These are phyloP conservation scores for Arabidopsis suecica DNA, from an alignment of 345 rosid species.

Conservation along the genomic window DNA sequence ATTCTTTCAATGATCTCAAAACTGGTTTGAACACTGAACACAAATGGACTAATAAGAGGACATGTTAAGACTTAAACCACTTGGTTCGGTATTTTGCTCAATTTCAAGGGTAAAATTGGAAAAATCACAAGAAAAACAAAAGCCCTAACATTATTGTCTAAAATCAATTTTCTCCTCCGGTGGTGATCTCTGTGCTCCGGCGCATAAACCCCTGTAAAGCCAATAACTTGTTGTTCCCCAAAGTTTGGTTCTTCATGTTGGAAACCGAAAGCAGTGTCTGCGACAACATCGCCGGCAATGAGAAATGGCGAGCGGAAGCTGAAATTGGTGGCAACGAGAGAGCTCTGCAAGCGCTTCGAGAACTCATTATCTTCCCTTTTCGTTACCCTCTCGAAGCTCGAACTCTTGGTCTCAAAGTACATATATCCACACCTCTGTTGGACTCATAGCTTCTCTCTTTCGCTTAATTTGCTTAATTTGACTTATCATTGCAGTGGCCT, in stretches of 20 bases:
- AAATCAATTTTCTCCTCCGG: neutral
- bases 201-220: conserved; percentile 33
- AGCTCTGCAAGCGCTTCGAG: conserved; percentile 84
- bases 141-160: conserved; percentile 10
- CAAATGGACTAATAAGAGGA: neutral
- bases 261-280: conserved; percentile 32
- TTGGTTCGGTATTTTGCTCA: neutral
- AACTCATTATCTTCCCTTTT: conserved; percentile 79
- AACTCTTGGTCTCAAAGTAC: conserved; percentile 82
- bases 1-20: neutral
- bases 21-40: conserved; percentile 6
- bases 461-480: conserved; percentile 1
- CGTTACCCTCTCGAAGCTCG: conserved; percentile 69
- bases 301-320: conserved; percentile 69
- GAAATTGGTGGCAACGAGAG: conserved; percentile 76
- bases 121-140: conserved; percentile 19
- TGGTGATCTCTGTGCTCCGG: neutral
- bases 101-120: conserved; percentile 18
- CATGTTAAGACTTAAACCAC: neutral
- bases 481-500: conserved; percentile 66
- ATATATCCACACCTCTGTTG: neutral
- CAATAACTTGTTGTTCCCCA: neutral
- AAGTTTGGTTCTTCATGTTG: conserved; percentile 24
- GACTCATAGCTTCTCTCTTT: neutral
- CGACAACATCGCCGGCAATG: conserved; percentile 37